phyloP scores from a whole-genome alignment of 1,284 basidiomycete species.

The Leccinum solheimii region DNA sequence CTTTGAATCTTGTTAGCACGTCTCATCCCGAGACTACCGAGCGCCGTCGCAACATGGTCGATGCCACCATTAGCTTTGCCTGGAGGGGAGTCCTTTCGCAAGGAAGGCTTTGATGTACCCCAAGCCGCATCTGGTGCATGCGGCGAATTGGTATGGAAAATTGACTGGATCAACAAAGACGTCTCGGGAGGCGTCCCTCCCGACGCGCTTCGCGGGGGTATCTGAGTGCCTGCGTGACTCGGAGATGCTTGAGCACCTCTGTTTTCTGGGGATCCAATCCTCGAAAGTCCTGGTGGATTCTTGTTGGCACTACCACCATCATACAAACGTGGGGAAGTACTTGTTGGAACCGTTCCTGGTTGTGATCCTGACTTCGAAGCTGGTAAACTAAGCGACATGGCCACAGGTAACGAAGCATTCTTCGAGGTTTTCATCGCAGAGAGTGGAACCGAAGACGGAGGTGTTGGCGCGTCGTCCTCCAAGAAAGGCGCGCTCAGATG shows the following conservation, averaged over 20 bases:
- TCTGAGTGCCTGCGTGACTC: slow-evolving; percentile 2
- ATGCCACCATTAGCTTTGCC: slow-evolving; percentile 22
- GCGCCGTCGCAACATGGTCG: slow-evolving; percentile 23
- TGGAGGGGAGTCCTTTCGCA: slow-evolving; percentile 11
- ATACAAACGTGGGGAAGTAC: slow-evolving; percentile 11
- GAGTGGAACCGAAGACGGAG: slow-evolving; percentile 11
- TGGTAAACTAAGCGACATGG: slow-evolving; percentile 19
- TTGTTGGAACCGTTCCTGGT: slow-evolving; percentile 9
- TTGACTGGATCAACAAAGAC: slow-evolving; percentile 17
- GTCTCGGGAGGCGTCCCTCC: slow-evolving; percentile 7
- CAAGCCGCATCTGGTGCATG: slow-evolving; percentile 16
- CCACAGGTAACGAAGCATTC: slow-evolving; percentile 11
- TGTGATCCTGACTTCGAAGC: slow-evolving; percentile 13
- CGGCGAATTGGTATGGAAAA: slow-evolving; percentile 13
- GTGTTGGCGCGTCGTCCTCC: slow-evolving; percentile 20
- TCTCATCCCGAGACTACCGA: slow-evolving; percentile 33
- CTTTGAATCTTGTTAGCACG: slow-evolving; percentile 30
- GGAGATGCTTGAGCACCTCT: slow-evolving; percentile 13
- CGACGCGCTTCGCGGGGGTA: slow-evolving; percentile 9
- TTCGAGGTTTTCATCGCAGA: slow-evolving; percentile 9
- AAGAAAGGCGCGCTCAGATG: slow-evolving; percentile 10
- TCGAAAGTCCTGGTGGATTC: slow-evolving; percentile 17
- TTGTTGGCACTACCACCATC: slow-evolving; percentile 1
- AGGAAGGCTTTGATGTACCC: slow-evolving; percentile 16
- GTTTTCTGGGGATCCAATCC: slow-evolving; percentile 20